Base-by-base conservation (phyloP, 176 grass and related monocot species). In the Avena atlantica region DNA sequence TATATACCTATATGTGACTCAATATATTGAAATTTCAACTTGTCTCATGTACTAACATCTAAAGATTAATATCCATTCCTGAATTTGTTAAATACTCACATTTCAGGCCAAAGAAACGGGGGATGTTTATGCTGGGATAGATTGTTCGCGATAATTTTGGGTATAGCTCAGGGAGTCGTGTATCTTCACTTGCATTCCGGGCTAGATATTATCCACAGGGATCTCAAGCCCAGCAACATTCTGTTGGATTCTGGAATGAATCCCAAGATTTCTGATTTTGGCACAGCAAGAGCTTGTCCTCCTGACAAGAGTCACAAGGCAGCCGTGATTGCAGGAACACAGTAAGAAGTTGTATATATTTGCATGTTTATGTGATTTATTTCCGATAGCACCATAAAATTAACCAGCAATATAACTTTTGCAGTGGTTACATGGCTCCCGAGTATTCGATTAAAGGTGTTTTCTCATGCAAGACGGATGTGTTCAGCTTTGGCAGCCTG, bases 401-500 rank as follows among this genome's bases (percentile, higher is more conserved):
- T 62, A 24, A 62, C n/a, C n/a, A 24, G 9, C 59, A 62, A 62
- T 8, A 4, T 42, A 70, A 15, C 7, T 70, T 20, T n/a, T 20
- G 14, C 67, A 70, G 67, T 40, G 67, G 67, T 19, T 56, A 56
- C 53, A 56, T 56, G 53, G 53, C 53, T 56, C 16, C 53, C 53
- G 53, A 56, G 5, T 82, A 70, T 70, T 82, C 12, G 19, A 40
- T 1, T n/a, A 40, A 70, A 82, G 80, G 80, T 23, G 53, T 82
- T 40, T 82, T 23, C 80, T 82, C 80, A 4, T 29, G 5, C 65
- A 82, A 82, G 65, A 37, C 80, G 29, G 80, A 82, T 5, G 64
- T 70, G 49, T 82, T 82, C 2, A 82, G 80, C 29, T 82, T 82
- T 50, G 80, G 80, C 12, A 82, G 80, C 49, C 48, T 82, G 25